A percentile compares a stretch with the other conserved stretches of the same genome.
Evolutionary conservation across 2,329 filamentous ascomycete genomes (phyloP).

Genomic region (Fusarium multiceps): DNA sequence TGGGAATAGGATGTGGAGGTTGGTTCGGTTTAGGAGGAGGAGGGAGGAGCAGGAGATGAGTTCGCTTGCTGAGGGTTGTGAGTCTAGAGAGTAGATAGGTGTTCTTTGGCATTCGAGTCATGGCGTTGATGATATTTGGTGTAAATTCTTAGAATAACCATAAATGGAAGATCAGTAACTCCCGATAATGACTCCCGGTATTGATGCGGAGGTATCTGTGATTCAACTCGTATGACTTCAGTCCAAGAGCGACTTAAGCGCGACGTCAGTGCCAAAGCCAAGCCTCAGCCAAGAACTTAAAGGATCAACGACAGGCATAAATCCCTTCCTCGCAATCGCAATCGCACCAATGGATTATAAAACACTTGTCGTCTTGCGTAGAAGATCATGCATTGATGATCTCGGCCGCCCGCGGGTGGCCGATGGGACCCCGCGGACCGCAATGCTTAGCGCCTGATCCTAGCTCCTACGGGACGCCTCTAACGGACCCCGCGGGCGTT

Average conservation of each 20-base stretch:
- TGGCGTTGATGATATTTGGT: accelerated
- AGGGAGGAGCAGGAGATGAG: background rate
- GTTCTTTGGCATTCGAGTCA: background rate
- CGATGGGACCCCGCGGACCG: slow-evolving; percentile 1
- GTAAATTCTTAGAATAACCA: accelerated
- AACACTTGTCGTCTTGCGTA: background rate
- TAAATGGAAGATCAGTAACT: background rate
- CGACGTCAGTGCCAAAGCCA: background rate
- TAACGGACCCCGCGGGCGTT: slow-evolving; percentile 2
- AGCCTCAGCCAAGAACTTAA: background rate
- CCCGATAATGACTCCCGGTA: background rate
- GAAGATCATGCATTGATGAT: background rate
- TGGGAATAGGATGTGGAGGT: slow-evolving; percentile 10
- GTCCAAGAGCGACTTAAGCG: accelerated
- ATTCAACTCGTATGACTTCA: background rate
- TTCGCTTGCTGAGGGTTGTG: slow-evolving; percentile 4
- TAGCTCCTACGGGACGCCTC: background rate
- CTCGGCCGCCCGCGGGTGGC: slow-evolving; percentile 9
- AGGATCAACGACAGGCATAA: background rate
- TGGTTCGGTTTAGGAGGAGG: background rate
- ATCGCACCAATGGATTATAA: background rate
- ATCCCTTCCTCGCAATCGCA: background rate
- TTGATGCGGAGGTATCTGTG: accelerated
- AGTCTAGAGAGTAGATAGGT: background rate
- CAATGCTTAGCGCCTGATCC: background rate